Evolutionary conservation across 768 basidiomycete species (phyloP).

Genomic region (Macrolepiota dolichaula): DNA sequence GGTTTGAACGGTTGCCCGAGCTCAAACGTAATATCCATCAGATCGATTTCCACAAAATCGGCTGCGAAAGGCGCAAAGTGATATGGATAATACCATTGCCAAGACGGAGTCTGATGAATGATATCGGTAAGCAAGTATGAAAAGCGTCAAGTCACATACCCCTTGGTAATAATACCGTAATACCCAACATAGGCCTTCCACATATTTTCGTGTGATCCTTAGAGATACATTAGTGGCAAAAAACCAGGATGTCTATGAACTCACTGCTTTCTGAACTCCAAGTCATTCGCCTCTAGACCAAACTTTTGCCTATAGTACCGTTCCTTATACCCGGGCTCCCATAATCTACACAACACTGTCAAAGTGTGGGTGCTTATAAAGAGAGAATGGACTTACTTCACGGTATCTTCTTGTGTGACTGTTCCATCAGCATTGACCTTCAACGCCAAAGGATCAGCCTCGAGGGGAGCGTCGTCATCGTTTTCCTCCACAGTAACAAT

Average conservation of each 20-base stretch:
- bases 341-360: slow-evolving; percentile 56
- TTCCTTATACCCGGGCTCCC: slow-evolving; percentile 94
- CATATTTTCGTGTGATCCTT: slow-evolving; percentile 80
- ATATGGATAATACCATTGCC: slow-evolving; percentile 99
- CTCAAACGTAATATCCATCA: slow-evolving; percentile 78
- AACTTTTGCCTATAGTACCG: slow-evolving; percentile 96
- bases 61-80: slow-evolving; percentile 98
- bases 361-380: background rate
- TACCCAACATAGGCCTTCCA: slow-evolving; percentile 96
- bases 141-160: slow-evolving; percentile 40
- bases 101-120: slow-evolving; percentile 70
- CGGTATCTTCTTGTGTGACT: slow-evolving; percentile 90
- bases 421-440: slow-evolving; percentile 90
- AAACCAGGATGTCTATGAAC: slow-evolving; percentile 20
- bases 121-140: slow-evolving; percentile 13
- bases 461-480: slow-evolving; percentile 40
- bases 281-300: slow-evolving; percentile 66
- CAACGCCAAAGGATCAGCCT: slow-evolving; percentile 40
- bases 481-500: slow-evolving; percentile 48
- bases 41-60: slow-evolving; percentile 79
- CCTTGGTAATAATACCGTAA: slow-evolving; percentile 98
- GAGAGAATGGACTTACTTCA: slow-evolving; percentile 59
- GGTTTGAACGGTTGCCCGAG: slow-evolving; percentile 90
- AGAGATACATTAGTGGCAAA: slow-evolving; percentile 3
- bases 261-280: slow-evolving; percentile 70